Evolutionary conservation across 2,329 filamentous ascomycete genomes (phyloP).

Genomic region (Fusarium goolgardi): DNA sequence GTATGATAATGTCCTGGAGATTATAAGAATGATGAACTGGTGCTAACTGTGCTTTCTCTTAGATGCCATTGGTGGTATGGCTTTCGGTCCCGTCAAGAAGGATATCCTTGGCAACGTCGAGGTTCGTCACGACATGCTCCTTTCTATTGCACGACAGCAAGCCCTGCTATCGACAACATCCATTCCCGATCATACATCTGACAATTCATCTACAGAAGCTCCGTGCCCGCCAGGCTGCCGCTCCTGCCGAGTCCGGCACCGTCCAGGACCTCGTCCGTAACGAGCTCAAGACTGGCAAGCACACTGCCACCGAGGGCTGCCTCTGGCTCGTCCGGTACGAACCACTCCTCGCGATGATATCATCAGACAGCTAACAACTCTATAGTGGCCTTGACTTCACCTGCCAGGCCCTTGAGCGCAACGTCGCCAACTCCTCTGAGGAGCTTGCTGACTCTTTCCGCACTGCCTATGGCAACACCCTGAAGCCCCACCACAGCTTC

Average conservation of each 20-base stretch:
- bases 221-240: slow-evolving; percentile 81
- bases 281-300: slow-evolving; percentile 90
- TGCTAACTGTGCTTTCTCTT: slow-evolving; percentile 24
- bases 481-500: slow-evolving; percentile 92
- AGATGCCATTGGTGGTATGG: slow-evolving; percentile 75
- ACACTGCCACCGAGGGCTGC: slow-evolving; percentile 87
- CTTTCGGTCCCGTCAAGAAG: slow-evolving; percentile 90
- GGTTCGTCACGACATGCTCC: slow-evolving; percentile 60
- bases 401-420: slow-evolving; percentile 81
- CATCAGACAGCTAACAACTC: background rate
- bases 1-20: slow-evolving; percentile 57
- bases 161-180: background rate
- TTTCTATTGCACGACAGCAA: slow-evolving; percentile 5
- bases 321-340: slow-evolving; percentile 88
- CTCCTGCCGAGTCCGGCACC: slow-evolving; percentile 81
- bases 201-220: slow-evolving; percentile 75
- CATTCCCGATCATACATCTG: slow-evolving; percentile 23
- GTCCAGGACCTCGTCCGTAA: slow-evolving; percentile 87
- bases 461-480: slow-evolving; percentile 82
- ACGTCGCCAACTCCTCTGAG: slow-evolving; percentile 73
- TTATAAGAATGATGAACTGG: background rate
- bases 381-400: slow-evolving; percentile 93
- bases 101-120: slow-evolving; percentile 94
- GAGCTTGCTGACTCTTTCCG: slow-evolving; percentile 92
- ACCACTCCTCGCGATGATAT: background rate